phyloP scores from a whole-genome alignment of 495 filamentous ascomycete genomes.

The Trichoderma orchidacearum region DNA sequence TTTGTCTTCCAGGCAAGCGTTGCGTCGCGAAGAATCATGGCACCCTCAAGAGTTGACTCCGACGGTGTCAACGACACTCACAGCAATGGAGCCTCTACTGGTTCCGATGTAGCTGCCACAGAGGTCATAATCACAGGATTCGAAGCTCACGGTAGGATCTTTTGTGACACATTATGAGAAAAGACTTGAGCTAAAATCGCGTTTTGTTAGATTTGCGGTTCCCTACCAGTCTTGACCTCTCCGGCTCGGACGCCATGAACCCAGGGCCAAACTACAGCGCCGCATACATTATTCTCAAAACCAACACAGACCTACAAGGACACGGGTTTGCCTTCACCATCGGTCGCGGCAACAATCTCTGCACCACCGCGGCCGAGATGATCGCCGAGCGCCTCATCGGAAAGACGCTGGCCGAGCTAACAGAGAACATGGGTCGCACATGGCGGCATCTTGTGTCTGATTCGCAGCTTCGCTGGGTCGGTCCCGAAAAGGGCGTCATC shows the following conservation, averaged over 20 bases:
- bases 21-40: no score
- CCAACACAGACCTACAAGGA: slow-evolving; percentile 56
- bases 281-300: slow-evolving; percentile 83
- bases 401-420: slow-evolving; percentile 60
- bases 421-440: slow-evolving; percentile 71
- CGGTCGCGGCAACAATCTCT: slow-evolving; percentile 87
- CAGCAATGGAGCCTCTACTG: neutral
- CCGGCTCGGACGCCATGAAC: slow-evolving; percentile 95
- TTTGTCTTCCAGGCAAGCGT: no score
- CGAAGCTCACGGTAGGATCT: slow-evolving; percentile 42
- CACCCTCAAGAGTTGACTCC: neutral
- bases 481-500: slow-evolving; percentile 89
- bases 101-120: slow-evolving; percentile 1
- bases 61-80: no score
- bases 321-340: slow-evolving; percentile 97
- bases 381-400: slow-evolving; percentile 59
- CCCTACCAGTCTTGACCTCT: slow-evolving; percentile 88
- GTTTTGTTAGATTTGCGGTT: slow-evolving; percentile 84
- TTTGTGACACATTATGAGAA: no score
- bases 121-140: slow-evolving; percentile 72
- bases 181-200: no score
- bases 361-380: slow-evolving; percentile 69
- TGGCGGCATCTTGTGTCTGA: slow-evolving; percentile 88
- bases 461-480: slow-evolving; percentile 86
- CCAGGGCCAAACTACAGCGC: slow-evolving; percentile 85